These are phyloP conservation scores for Septoria petroselini DNA, from an alignment of 2,329 filamentous ascomycete genomes.

Conservation along the genomic window DNA sequence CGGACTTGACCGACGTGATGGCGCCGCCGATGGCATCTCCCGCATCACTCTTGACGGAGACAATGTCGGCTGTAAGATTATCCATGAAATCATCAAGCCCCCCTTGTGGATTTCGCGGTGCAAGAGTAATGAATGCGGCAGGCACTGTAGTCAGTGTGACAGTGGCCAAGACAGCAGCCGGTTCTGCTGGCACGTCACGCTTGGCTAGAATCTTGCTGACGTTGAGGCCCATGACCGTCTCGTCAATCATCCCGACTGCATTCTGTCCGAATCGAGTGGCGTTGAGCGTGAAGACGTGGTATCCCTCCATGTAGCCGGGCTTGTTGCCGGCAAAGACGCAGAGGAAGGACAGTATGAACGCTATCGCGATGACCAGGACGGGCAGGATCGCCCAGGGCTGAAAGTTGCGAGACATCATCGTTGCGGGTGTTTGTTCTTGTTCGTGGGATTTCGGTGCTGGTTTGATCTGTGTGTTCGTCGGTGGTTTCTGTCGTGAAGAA, in stretches of 20 bases:
- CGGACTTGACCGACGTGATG: conserved; percentile 27
- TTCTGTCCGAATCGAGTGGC: conserved; percentile 53
- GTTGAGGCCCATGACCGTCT: conserved; percentile 29
- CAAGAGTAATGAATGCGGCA: conserved; percentile 25
- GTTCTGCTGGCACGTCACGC: conserved; percentile 18
- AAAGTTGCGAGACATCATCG: conserved; percentile 17
- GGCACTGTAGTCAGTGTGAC: conserved; percentile 17
- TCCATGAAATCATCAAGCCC: conserved; percentile 33
- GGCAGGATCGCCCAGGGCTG: conserved; percentile 28
- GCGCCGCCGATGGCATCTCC: conserved; percentile 20
- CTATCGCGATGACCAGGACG: conserved; percentile 47
- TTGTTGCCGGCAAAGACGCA: conserved; percentile 61
- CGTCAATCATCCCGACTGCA: conserved; percentile 33
- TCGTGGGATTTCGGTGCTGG: neutral
- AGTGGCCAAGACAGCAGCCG: conserved; percentile 12
- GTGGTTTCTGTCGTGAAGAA: neutral
- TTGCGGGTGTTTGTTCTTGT: neutral
- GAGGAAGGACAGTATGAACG: conserved; percentile 58
- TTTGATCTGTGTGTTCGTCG: neutral
- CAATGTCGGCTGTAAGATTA: conserved; percentile 20
- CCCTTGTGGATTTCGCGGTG: conserved; percentile 18
- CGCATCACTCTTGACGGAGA: conserved; percentile 21
- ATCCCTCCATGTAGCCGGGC: conserved; percentile 55
- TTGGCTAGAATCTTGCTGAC: conserved; percentile 23
- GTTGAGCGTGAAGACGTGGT: conserved; percentile 58